Evolutionary conservation across 345 rosid species (phyloP), one percentile per base, ranked within the genome.

Genomic region (Hypericum perforatum): DNA sequence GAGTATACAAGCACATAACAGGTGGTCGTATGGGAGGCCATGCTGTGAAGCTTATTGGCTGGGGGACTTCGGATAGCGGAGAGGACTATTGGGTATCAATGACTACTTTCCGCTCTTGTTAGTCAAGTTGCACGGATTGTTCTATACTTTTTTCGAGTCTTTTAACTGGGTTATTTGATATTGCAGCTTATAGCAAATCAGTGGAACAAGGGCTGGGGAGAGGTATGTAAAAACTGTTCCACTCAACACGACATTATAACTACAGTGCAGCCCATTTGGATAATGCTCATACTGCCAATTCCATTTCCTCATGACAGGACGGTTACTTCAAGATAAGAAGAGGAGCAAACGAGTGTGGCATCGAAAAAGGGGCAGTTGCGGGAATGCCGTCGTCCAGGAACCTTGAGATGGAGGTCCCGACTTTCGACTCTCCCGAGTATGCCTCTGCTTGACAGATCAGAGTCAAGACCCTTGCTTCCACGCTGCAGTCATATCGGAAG

Each of bases 131-230:
- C 32, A 41, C 10, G 45, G 39, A 37, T 49, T 53, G 22, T 41
- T 32, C 11, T 56, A 12, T 61, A 8, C 44, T 64, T 12, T 54
- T 14, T 11, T 51, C 14, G 32, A 22, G 32, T 22, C 32, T 22
- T 22, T 22, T 22, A 22, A 22, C 4, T 22, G 32, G 1, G 32
- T 22, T 22, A 22, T 22, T 22, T 22, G 32, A 22, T 58, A 37
- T 59, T 74, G 66, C 82, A 92, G 98, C 86, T 92, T 63, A 58
- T 92, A 59, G 98, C 96, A 41, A 92, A 88, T 57, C 95, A 87
- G 64, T 88, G 98, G 98, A 92, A 83, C 62, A 66, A 72, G 59
- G 71, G 86, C 66, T 88, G 98, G 96, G 98, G 98, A 50, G 95
- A 83, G 39, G 98, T 88, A 83, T 50, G 86, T 63, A 37, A 32